These are phyloP conservation scores for Ogataea allantospora DNA, from an alignment of 805 yeast species.

Conservation along the genomic window DNA sequence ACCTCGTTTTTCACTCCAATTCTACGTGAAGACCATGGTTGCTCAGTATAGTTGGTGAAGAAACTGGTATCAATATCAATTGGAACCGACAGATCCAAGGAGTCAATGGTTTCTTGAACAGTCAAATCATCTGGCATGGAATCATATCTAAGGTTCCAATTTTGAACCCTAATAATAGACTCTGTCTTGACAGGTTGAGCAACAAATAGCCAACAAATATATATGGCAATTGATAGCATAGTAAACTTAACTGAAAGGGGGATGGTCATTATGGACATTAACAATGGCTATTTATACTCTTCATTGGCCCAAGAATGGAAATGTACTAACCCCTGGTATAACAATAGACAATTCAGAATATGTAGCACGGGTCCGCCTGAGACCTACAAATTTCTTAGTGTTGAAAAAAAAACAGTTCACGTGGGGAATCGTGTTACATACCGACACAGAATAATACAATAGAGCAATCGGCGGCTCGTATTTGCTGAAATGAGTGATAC, in stretches of 20 bases:
- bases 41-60: conserved; percentile 30
- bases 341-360: too few relatives aligned
- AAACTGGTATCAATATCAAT: conserved; percentile 22
- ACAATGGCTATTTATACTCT: too few relatives aligned
- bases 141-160: conserved; percentile 33
- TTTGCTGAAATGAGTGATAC: neutral
- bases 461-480: too few relatives aligned
- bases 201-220: neutral
- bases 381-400: too few relatives aligned
- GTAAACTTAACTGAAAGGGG: neutral
- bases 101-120: conserved; percentile 22
- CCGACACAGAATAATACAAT: too few relatives aligned
- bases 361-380: too few relatives aligned
- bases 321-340: too few relatives aligned
- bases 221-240: neutral
- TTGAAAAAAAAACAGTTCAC: too few relatives aligned
- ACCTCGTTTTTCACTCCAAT: conserved; percentile 37
- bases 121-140: conserved; percentile 22
- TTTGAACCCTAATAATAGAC: conserved; percentile 21
- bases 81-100: conserved; percentile 24
- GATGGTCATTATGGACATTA: too few relatives aligned
- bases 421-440: too few relatives aligned
- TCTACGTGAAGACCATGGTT: conserved; percentile 37
- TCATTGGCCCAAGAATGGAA: too few relatives aligned
- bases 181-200: neutral